Evolutionary conservation across 2,329 filamentous ascomycete species (phyloP), one percentile per base, ranked within the genome.

Genomic region (Xylariomycetidae sp.): DNA sequence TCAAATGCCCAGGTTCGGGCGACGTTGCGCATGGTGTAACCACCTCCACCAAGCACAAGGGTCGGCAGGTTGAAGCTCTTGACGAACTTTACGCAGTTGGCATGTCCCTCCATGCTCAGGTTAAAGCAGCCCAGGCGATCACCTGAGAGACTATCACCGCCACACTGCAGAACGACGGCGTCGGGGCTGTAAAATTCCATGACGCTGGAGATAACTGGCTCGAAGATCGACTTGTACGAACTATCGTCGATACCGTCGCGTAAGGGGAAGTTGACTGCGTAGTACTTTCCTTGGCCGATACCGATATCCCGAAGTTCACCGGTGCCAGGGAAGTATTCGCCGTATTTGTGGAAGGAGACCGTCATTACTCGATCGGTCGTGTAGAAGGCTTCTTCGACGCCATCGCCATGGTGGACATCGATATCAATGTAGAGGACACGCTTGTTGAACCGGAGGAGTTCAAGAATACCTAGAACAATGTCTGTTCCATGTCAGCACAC

Each of bases 61-160:
- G 93, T 81, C 0, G 92, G 92, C 8, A 92, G 70, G 19, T 78
- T 74, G 57, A 90, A 89, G 42, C 76, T 81, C 63, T 95, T 95
- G 47, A 94, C 86, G 49, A 83, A 96, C 46, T 82, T 82, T 47
- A 96, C 87, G 57, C 92, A 98, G 60, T 88, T 88, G 46, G 90
- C 89, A 58, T 98, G 92, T 4, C 90, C 90, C 50, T 82, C 81
- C 76, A 98, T 95, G 61, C 93, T 96, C 42, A 98, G 72, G 58
- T 96, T 98, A 72, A 98, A 98, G 59, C 89, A 93, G 32, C 92
- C 92, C 0, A 98, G 74, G 22, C 92, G 80, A 60, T 98, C 92
- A 29, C 92, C 90, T 18, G 89, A 94, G 12, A 98, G 73, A 51
- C 85, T 93, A 65, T 98, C 92, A 30, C 90, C 90, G 35, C 92